Percentiles rank a stretch among this genome's conserved stretches.
Evolutionary conservation across 805 yeast genomes (phyloP).

Genomic region (Candida saitoana): DNA sequence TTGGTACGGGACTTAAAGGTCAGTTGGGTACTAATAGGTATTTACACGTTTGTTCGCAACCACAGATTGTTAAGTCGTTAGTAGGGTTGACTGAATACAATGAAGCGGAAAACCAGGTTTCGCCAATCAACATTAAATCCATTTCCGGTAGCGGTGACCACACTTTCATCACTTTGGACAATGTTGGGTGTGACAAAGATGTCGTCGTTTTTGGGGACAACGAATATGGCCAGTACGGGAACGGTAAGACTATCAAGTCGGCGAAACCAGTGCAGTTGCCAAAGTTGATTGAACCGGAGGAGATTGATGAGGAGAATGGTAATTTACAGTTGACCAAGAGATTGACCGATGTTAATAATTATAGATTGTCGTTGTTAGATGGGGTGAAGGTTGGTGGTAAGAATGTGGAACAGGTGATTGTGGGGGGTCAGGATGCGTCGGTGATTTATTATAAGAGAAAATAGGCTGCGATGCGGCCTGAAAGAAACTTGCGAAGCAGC

Average conservation of each 20-base stretch:
- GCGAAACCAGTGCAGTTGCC: slow-evolving; percentile 55
- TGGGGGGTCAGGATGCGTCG: slow-evolving; percentile 59
- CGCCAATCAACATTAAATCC: slow-evolving; percentile 44
- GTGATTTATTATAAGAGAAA: slow-evolving; percentile 55
- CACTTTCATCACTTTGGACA: slow-evolving; percentile 52
- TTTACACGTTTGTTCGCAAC: slow-evolving; percentile 68
- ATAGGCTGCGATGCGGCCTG: too few relatives aligned
- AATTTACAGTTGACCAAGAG: slow-evolving; percentile 15
- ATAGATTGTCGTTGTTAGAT: slow-evolving; percentile 45
- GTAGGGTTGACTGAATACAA: slow-evolving; percentile 50
- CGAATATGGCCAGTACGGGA: slow-evolving; percentile 78
- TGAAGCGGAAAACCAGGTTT: slow-evolving; percentile 39
- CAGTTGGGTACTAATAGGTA: slow-evolving; percentile 79
- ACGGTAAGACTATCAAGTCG: slow-evolving; percentile 64
- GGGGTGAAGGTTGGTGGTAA: slow-evolving; percentile 20
- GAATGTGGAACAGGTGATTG: slow-evolving; percentile 49
- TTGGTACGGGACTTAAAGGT: slow-evolving; percentile 85
- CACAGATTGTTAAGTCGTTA: slow-evolving; percentile 53
- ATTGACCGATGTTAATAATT: slow-evolving; percentile 28
- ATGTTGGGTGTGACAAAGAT: slow-evolving; percentile 43
- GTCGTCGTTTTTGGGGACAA: slow-evolving; percentile 83
- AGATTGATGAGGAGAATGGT: slow-evolving; percentile 14
- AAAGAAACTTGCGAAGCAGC: too few relatives aligned
- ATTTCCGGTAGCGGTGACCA: slow-evolving; percentile 69
- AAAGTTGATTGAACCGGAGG: slow-evolving; percentile 53